A percentile compares a stretch with the other conserved stretches of the same genome.
phyloP scores from a whole-genome alignment of 352 stramenopile genomes.

The Labyrinthula sp. region DNA sequence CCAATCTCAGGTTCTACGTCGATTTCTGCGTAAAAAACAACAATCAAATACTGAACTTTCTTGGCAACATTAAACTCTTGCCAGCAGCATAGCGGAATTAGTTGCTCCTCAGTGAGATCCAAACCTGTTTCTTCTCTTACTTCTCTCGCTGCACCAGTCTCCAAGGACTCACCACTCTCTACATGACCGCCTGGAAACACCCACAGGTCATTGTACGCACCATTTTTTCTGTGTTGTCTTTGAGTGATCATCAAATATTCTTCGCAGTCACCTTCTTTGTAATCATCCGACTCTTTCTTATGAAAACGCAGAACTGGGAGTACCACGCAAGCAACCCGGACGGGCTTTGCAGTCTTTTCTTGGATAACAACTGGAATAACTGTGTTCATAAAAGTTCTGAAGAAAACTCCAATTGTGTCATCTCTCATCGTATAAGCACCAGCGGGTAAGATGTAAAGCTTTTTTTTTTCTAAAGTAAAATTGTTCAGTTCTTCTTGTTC shows the following conservation, averaged over 20 bases:
- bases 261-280: too few relatives aligned
- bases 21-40: conserved; percentile 19
- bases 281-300: too few relatives aligned
- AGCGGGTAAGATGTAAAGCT: too few relatives aligned
- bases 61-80: conserved; percentile 16
- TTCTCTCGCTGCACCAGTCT: conserved; percentile 10
- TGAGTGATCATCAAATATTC: conserved; percentile 24
- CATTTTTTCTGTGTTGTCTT: conserved; percentile 6
- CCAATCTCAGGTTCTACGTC: conserved; percentile 3
- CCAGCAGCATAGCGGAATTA: conserved; percentile 18
- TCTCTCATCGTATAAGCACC: too few relatives aligned
- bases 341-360: too few relatives aligned
- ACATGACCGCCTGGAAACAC: conserved; percentile 22
- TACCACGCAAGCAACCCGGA: too few relatives aligned
- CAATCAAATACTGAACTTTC: conserved; percentile 23
- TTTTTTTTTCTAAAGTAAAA: too few relatives aligned
- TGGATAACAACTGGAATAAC: too few relatives aligned
- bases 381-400: too few relatives aligned
- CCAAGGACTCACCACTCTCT: conserved; percentile 11
- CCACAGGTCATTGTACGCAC: conserved; percentile 19
- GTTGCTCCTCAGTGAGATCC: neutral
- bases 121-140: conserved; percentile 18
- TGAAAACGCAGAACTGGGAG: too few relatives aligned
- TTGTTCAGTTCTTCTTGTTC: too few relatives aligned
- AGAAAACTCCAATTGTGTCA: too few relatives aligned